Percentiles rank a stretch among this genome's conserved stretches.
These are phyloP conservation scores for Kickxella alabastrina DNA, from an alignment of 192 early-diverging fungal genomes.

Conservation along the genomic window DNA sequence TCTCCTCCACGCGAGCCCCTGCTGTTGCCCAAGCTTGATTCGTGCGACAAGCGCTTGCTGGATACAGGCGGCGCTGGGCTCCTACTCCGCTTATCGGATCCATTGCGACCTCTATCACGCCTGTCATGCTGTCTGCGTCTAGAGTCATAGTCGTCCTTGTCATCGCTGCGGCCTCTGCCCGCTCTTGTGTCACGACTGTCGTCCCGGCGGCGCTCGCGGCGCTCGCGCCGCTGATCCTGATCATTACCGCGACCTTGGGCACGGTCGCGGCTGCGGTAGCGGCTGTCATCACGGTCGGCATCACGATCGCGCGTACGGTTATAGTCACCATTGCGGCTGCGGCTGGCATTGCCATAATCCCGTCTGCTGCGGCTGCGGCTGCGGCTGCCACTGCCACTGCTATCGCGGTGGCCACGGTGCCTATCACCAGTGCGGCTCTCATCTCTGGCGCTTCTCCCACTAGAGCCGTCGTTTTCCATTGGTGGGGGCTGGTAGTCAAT, in stretches of 20 bases:
- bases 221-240: neutral
- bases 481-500: neutral
- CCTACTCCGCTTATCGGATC: conserved; percentile 14
- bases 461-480: neutral
- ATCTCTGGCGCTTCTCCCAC: conserved; percentile 3
- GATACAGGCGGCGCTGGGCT: conserved; percentile 31
- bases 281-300: no score
- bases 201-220: neutral
- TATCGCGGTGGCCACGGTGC: neutral
- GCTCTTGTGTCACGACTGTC: neutral
- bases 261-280: neutral
- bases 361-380: conserved; percentile 1
- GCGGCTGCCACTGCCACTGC: neutral
- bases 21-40: neutral
- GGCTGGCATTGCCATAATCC: neutral
- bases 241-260: neutral
- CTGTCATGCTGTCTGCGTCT: neutral
- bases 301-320: neutral
- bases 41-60: conserved; percentile 8
- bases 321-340: neutral
- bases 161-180: conserved; percentile 1
- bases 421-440: conserved; percentile 5
- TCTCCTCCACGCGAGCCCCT: neutral
- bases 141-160: neutral
- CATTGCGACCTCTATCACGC: neutral